phyloP scores from a whole-genome alignment of 176 grass and related monocot genomes.

The Dactylis glomerata region DNA sequence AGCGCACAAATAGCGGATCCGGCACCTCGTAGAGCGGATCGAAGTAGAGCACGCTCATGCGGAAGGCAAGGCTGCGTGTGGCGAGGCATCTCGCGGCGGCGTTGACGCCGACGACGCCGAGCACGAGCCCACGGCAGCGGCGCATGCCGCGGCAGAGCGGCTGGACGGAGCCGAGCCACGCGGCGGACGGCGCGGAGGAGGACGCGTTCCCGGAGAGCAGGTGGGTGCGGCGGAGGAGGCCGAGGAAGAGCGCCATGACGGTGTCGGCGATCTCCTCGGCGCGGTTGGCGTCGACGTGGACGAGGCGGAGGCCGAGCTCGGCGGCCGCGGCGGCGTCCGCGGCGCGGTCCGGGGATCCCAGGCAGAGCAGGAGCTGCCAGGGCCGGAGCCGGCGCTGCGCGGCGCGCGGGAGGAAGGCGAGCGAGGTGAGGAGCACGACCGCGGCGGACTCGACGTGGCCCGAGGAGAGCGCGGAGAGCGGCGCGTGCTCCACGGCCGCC shows the following conservation, averaged over 20 bases:
- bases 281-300: constrained; percentile 76
- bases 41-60: constrained; percentile 92
- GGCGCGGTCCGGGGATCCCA: constrained; percentile 71
- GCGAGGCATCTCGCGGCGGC: constrained; percentile 80
- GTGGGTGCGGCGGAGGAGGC: constrained; percentile 80
- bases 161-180: constrained; percentile 80
- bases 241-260: constrained; percentile 92
- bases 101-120: constrained; percentile 70
- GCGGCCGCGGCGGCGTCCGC: constrained; percentile 61
- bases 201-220: constrained; percentile 70
- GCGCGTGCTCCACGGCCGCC: constrained; percentile 70
- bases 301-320: constrained; percentile 80
- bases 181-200: constrained; percentile 38
- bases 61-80: constrained; percentile 85
- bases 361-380: constrained; percentile 90
- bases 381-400: constrained; percentile 82
- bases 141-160: constrained; percentile 87
- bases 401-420: constrained; percentile 81
- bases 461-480: constrained; percentile 54
- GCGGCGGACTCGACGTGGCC: constrained; percentile 63
- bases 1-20: constrained; percentile 31
- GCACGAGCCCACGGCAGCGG: constrained; percentile 78
- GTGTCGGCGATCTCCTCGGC: constrained; percentile 87
- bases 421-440: constrained; percentile 68
- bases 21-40: constrained; percentile 74